Base-by-base conservation (phyloP, 805 yeast genomes). In the Brettanomyces anomalus region DNA sequence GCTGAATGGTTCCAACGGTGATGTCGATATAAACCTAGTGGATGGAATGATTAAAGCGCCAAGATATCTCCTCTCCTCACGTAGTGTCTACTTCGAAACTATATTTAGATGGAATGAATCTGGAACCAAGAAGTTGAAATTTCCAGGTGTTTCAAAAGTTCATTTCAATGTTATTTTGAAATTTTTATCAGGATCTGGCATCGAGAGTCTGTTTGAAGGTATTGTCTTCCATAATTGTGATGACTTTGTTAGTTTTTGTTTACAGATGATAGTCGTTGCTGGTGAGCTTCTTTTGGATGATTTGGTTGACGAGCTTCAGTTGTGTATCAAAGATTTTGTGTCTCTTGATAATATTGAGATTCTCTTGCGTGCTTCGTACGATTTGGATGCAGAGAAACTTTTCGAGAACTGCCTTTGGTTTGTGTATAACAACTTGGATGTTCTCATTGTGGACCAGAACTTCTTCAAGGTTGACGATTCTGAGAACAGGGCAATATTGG, bases 11-110 rank as follows among this genome's bases (percentile, higher is more conserved):
- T 44, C 49, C 5, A 41, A 37, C 8, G 49, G 50, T 20, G 84
- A 80, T 52, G 69, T 76, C 3, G 50, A 51, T 0, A 58, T 85
- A 3, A 49, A 49, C 4, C 56, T 81, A n/a, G 47, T 60, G 2
- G 79, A 76, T 49, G 77, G 75, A 1, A 64, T 58, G n/a, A 30
- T 71, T 0, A 43, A 46, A 4, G 71, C 75, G 5, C 77, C 77
- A 52, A 70, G 80, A 2, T 64, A 67, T 10, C 60, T 86, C 4
- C 53, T 88, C n/a, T 54, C 62, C 4, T 58, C 73, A 0, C 62
- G 94, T 45, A 74, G 80, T 38, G 77, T 76, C 0, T 84, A 70
- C 53, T 85, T 88, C 56, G 79, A 75, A 43, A 68, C 80, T 0
- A 49, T 77, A 2, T 66, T 83, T 31, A 55, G 77, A 39, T 85